phyloP scores from a whole-genome alignment of 2,329 filamentous ascomycete species.

The Albophoma yamanashiensis region DNA sequence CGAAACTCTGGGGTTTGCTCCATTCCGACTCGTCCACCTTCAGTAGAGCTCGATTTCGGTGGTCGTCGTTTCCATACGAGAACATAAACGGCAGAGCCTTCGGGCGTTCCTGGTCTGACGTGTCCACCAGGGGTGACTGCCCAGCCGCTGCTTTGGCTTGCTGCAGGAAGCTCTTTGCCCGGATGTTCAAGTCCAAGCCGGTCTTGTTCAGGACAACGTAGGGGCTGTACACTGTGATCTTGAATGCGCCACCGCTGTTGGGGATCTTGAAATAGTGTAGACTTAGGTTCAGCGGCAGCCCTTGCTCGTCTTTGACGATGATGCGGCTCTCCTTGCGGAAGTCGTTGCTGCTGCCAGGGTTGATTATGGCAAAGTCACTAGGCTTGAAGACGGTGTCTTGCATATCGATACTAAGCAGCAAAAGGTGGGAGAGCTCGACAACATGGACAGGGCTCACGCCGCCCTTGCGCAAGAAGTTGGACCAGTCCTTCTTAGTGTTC shows the following conservation, averaged over 20 bases:
- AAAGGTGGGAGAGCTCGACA: slow-evolving; percentile 85
- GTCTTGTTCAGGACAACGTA: slow-evolving; percentile 96
- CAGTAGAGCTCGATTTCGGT: slow-evolving; percentile 79
- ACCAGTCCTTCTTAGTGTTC: slow-evolving; percentile 98
- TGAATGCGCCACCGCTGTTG: slow-evolving; percentile 90
- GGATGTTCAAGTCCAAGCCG: slow-evolving; percentile 75
- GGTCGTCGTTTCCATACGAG: slow-evolving; percentile 79
- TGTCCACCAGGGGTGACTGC: slow-evolving; percentile 50
- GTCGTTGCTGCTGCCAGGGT: slow-evolving; percentile 76
- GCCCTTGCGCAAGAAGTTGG: slow-evolving; percentile 92
- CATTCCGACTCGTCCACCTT: slow-evolving; percentile 85
- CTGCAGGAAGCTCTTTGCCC: slow-evolving; percentile 82
- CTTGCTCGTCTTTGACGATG: slow-evolving; percentile 74
- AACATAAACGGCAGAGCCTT: slow-evolving; percentile 92
- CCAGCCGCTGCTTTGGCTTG: slow-evolving; percentile 75
- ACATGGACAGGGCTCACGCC: slow-evolving; percentile 96
- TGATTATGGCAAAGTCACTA: slow-evolving; percentile 96
- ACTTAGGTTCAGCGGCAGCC: slow-evolving; percentile 67
- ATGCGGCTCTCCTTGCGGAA: slow-evolving; percentile 75
- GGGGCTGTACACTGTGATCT: slow-evolving; percentile 87
- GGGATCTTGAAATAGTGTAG: slow-evolving; percentile 88
- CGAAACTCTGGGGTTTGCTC: slow-evolving; percentile 97
- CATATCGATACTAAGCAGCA: slow-evolving; percentile 90
- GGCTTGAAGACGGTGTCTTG: slow-evolving; percentile 91
- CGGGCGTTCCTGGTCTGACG: slow-evolving; percentile 41